phyloP scores from a whole-genome alignment of 805 yeast genomes.

The Candida awuae region DNA sequence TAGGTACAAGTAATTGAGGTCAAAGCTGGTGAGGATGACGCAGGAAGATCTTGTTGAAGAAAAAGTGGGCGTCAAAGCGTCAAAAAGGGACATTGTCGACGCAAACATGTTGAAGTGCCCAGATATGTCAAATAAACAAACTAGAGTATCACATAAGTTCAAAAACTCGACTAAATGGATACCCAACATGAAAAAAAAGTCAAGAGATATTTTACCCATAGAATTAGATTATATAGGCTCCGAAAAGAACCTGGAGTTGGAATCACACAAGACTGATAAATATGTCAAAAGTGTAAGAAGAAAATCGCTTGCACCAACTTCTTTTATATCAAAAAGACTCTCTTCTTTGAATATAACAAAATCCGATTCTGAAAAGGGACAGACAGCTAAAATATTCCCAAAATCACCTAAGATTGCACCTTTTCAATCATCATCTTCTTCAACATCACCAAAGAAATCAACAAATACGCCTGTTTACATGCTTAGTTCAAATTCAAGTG shows the following conservation, averaged over 20 bases:
- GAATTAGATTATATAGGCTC: background rate
- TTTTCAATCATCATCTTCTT: background rate
- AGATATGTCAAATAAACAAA: too few relatives aligned
- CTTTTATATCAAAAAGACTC: conserved; percentile 6
- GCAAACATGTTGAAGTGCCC: too few relatives aligned
- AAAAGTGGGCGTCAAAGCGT: too few relatives aligned
- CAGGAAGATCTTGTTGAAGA: too few relatives aligned
- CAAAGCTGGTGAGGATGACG: too few relatives aligned
- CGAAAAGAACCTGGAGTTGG: background rate
- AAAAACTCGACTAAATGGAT: conserved; percentile 7
- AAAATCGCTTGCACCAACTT: conserved; percentile 1
- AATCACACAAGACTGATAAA: background rate
- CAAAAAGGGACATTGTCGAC: too few relatives aligned
- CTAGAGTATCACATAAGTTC: background rate
- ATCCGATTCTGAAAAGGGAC: background rate
- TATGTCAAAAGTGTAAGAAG: conserved; percentile 1
- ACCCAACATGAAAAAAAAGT: conserved; percentile 4
- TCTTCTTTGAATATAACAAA: background rate
- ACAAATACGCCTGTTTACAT: background rate
- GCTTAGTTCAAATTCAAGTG: background rate
- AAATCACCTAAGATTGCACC: background rate
- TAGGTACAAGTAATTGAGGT: too few relatives aligned
- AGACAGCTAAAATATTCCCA: background rate
- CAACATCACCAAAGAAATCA: conserved; percentile 3
- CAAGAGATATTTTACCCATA: too few relatives aligned